Evolutionary conservation across 345 rosid species (phyloP).

Genomic region (Cardamine chenopodiifolia): DNA sequence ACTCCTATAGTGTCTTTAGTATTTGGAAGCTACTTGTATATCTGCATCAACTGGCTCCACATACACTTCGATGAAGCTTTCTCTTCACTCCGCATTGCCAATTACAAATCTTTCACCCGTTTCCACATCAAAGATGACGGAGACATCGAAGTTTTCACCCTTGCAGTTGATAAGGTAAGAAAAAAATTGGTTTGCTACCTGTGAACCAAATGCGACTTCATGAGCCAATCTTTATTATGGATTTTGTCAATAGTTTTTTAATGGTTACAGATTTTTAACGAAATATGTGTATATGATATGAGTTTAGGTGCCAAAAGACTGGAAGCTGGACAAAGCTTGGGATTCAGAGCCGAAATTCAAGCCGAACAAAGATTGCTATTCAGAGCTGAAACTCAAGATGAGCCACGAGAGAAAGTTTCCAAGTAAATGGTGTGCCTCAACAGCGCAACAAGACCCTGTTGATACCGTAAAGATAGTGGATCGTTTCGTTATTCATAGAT

Average conservation of each 20-base stretch:
- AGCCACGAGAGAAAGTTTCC: conserved; percentile 66
- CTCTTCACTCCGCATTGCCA: conserved; percentile 97
- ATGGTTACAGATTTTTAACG: conserved; percentile 14
- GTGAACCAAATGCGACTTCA: neutral
- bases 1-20: conserved; percentile 94
- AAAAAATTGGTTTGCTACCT: neutral
- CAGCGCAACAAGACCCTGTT: conserved; percentile 66
- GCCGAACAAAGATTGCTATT: conserved; percentile 73
- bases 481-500: conserved; percentile 55
- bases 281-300: neutral
- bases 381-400: conserved; percentile 60
- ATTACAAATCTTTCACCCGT: conserved; percentile 92
- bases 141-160: conserved; percentile 91
- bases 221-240: conserved; percentile 1
- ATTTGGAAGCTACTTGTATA: conserved; percentile 94
- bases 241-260: neutral
- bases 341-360: conserved; percentile 64
- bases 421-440: conserved; percentile 82
- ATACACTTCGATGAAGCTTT: conserved; percentile 98
- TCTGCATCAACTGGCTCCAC: conserved; percentile 98
- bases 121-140: conserved; percentile 72
- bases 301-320: conserved; percentile 85
- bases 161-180: conserved; percentile 92
- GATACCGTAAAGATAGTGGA: conserved; percentile 76
- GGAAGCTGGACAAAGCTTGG: conserved; percentile 86